A percentile compares a stretch with the other conserved stretches of the same genome.
Conservation (phyloP, 2,329 filamentous ascomycete species). For the Neurospora sp. region DNA sequence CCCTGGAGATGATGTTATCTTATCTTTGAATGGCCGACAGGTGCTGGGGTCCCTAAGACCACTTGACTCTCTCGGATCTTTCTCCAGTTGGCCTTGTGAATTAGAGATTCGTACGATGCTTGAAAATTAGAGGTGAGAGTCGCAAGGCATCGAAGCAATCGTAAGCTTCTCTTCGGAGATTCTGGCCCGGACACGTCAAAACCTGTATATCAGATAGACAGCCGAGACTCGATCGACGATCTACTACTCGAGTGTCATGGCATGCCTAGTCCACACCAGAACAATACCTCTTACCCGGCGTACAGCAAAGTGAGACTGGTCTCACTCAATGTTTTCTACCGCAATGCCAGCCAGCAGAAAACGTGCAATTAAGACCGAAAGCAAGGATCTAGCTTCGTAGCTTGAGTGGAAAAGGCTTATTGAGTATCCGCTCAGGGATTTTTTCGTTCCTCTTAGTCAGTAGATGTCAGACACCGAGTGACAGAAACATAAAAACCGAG, state of each 20-base stretch:
- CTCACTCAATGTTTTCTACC: background rate
- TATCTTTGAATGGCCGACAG: too few species aligned
- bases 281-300: background rate
- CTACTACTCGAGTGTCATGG: background rate
- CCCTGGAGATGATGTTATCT: background rate
- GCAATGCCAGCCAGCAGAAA: background rate
- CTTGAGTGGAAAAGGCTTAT: background rate
- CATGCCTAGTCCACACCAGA: background rate
- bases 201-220: background rate
- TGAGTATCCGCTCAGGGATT: background rate
- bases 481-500: background rate
- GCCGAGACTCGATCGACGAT: background rate
- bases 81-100: too few species aligned
- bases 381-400: background rate
- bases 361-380: background rate
- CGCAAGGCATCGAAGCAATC: background rate
- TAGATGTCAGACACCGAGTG: background rate
- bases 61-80: too few species aligned
- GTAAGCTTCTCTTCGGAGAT: background rate
- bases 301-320: background rate
- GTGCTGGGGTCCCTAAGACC: too few species aligned
- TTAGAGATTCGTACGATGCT: too few species aligned
- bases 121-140: too few species aligned
- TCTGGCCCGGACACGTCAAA: background rate
- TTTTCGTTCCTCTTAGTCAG: too few species aligned